Conservation (phyloP, 768 basidiomycete species). For the Lactarius indigo region DNA sequence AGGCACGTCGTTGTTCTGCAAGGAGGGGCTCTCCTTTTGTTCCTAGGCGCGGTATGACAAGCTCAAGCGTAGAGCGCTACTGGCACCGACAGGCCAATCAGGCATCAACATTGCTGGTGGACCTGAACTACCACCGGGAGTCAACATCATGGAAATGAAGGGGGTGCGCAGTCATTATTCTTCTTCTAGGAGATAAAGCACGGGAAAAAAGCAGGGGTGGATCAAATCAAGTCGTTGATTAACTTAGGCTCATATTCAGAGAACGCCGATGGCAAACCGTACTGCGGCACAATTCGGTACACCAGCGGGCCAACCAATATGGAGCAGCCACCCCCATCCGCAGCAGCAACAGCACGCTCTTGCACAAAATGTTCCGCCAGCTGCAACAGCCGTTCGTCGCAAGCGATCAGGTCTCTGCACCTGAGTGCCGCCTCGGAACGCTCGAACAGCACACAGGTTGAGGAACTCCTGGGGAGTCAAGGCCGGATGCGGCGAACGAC, state of each 20-base stretch:
- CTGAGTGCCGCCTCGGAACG: slow-evolving; percentile 12
- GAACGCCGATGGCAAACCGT: slow-evolving; percentile 14
- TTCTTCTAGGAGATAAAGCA: background rate
- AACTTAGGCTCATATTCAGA: slow-evolving; percentile 1
- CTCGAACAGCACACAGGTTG: slow-evolving; percentile 68
- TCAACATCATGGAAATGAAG: slow-evolving; percentile 6
- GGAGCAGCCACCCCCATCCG: slow-evolving; percentile 3
- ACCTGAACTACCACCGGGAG: slow-evolving; percentile 5
- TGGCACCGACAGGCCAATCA: slow-evolving; percentile 34
- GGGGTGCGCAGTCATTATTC: slow-evolving; percentile 3
- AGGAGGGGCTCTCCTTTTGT: background rate
- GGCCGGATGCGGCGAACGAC: slow-evolving; percentile 12
- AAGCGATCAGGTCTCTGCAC: slow-evolving; percentile 50
- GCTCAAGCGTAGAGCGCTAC: slow-evolving; percentile 74
- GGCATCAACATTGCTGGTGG: slow-evolving; percentile 11
- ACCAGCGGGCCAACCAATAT: slow-evolving; percentile 5
- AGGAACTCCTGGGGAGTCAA: slow-evolving; percentile 48
- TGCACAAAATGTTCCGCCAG: slow-evolving; percentile 11
- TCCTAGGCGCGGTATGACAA: slow-evolving; percentile 71
- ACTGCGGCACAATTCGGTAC: slow-evolving; percentile 5
- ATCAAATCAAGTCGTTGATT: background rate
- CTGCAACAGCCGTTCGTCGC: slow-evolving; percentile 37
- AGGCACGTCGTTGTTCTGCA: background rate
- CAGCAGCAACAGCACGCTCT: background rate
- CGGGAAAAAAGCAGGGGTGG: background rate